Evolutionary conservation across 495 filamentous ascomycete genomes (phyloP).

Genomic region (Hypoxylon trugodes): DNA sequence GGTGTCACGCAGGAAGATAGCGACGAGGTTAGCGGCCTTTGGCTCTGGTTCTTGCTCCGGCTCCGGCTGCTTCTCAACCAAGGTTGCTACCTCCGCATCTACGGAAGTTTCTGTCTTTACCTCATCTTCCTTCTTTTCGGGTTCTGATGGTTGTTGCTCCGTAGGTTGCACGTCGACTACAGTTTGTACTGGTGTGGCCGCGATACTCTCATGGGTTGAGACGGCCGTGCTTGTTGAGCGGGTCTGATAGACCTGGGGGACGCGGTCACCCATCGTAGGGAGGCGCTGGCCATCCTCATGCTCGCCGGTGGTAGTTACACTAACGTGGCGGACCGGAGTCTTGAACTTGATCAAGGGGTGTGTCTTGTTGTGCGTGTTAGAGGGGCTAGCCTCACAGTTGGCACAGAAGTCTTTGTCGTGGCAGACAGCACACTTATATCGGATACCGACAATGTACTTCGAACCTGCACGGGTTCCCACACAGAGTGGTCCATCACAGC

Average conservation of each 20-base stretch:
- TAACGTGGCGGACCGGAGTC: slow-evolving; percentile 88
- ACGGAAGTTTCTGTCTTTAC: slow-evolving; percentile 49
- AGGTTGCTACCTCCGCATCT: slow-evolving; percentile 26
- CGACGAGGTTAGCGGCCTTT: slow-evolving; percentile 68
- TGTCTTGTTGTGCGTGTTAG: slow-evolving; percentile 87
- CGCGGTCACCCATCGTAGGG: slow-evolving; percentile 73
- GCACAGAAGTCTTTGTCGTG: slow-evolving; percentile 96
- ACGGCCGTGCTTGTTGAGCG: slow-evolving; percentile 62
- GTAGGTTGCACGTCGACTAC: slow-evolving; percentile 74
- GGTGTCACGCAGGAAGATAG: slow-evolving; percentile 80
- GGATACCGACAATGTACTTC: slow-evolving; percentile 80
- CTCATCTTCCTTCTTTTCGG: slow-evolving; percentile 44
- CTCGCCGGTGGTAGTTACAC: slow-evolving; percentile 83
- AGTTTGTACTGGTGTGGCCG: slow-evolving; percentile 73
- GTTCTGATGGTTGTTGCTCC: slow-evolving; percentile 39
- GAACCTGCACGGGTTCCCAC: slow-evolving; percentile 57
- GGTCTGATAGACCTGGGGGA: slow-evolving; percentile 17
- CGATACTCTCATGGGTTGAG: slow-evolving; percentile 56
- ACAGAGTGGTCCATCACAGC: slow-evolving; percentile 96
- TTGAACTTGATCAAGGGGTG: slow-evolving; percentile 98
- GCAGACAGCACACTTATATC: slow-evolving; percentile 98
- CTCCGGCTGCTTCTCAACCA: slow-evolving; percentile 40
- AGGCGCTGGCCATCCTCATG: slow-evolving; percentile 68
- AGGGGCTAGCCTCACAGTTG: slow-evolving; percentile 87
- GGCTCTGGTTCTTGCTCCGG: too few relatives aligned